phyloP scores from a whole-genome alignment of 2,329 filamentous ascomycete species.

The Cytospora mali region DNA sequence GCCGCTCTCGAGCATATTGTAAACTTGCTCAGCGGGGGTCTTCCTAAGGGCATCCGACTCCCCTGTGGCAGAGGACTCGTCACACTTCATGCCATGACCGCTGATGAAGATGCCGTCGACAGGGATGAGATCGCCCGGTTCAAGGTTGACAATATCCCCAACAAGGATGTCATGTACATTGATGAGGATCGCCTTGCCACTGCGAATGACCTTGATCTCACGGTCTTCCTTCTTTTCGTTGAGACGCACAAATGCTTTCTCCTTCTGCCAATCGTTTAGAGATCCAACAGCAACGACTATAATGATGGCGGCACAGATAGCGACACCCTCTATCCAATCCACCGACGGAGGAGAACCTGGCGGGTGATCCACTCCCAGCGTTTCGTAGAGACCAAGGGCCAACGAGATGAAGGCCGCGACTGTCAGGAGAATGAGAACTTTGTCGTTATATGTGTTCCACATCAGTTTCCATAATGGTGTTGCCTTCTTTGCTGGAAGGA shows the following conservation, averaged over 20 bases:
- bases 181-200: conserved; percentile 61
- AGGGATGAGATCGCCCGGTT: conserved; percentile 68
- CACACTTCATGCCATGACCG: conserved; percentile 67
- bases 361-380: conserved; percentile 50
- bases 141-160: conserved; percentile 67
- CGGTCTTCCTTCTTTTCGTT: conserved; percentile 63
- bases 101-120: conserved; percentile 68
- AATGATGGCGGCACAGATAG: conserved; percentile 62
- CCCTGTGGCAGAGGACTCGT: conserved; percentile 71
- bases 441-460: conserved; percentile 75
- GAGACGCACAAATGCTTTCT: conserved; percentile 61
- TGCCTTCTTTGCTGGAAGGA: conserved; percentile 61
- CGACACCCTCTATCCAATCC: conserved; percentile 66
- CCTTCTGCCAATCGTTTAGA: conserved; percentile 65
- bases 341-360: conserved; percentile 46
- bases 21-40: conserved; percentile 59
- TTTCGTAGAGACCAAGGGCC: conserved; percentile 70
- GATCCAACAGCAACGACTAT: conserved; percentile 64
- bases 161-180: conserved; percentile 66
- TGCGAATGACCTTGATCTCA: conserved; percentile 65
- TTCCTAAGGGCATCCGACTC: conserved; percentile 73
- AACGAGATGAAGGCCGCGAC: conserved; percentile 70
- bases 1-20: conserved; percentile 53
- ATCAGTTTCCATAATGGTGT: conserved; percentile 61
- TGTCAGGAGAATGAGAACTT: conserved; percentile 70